Percentiles rank a stretch among this genome's conserved stretches.
These are phyloP conservation scores for Rusavskia elegans DNA, from an alignment of 495 filamentous ascomycete genomes.

Conservation along the genomic window DNA sequence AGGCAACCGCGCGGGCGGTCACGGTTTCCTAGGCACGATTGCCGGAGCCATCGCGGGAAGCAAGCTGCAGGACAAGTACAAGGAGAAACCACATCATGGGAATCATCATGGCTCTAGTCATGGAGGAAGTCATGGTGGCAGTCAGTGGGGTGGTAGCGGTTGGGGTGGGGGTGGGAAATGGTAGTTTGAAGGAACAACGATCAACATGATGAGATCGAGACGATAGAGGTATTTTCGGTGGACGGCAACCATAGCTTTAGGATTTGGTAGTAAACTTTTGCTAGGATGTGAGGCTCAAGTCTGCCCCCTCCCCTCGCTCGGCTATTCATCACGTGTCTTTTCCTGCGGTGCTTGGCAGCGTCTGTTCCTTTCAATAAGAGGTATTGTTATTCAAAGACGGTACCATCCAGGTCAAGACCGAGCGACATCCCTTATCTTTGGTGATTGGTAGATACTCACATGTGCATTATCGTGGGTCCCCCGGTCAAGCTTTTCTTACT, in stretches of 20 bases:
- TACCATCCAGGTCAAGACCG: too few species aligned
- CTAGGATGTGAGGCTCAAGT: background rate
- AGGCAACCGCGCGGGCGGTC: conserved; percentile 23
- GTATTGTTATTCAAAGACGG: background rate
- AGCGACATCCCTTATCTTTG: too few species aligned
- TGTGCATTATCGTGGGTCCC: too few species aligned
- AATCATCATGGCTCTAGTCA: conserved; percentile 6
- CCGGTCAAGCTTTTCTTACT: background rate
- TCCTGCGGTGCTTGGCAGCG: background rate
- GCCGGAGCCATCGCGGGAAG: conserved; percentile 34
- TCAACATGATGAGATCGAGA: background rate
- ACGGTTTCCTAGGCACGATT: conserved; percentile 32
- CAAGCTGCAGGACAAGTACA: conserved; percentile 25
- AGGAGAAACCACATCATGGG: conserved; percentile 16
- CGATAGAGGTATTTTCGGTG: background rate
- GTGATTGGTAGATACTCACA: too few species aligned
- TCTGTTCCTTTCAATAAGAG: background rate
- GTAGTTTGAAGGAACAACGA: background rate
- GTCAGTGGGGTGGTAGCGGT: conserved; percentile 7
- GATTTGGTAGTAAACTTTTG: background rate
- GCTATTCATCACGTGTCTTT: background rate
- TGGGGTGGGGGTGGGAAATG: conserved; percentile 15
- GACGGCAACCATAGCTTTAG: background rate
- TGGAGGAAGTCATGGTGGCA: conserved; percentile 4
- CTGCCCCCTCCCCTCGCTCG: too few species aligned